A percentile compares a stretch with the other conserved stretches of the same genome.
These are phyloP conservation scores for Ascoidea asiatica DNA, from an alignment of 805 yeast genomes.

Conservation along the genomic window DNA sequence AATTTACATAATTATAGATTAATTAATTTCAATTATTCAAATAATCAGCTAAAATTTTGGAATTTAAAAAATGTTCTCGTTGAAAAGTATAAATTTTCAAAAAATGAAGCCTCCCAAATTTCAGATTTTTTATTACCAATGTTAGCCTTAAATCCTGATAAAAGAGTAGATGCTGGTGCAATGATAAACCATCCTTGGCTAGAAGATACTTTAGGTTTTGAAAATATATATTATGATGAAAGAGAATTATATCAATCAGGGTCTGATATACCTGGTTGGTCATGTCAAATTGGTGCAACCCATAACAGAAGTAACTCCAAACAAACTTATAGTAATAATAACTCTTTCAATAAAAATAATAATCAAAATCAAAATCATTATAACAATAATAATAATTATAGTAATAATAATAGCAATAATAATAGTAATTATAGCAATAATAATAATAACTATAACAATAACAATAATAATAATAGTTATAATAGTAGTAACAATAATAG, in stretches of 20 bases:
- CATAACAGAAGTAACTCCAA: too few relatives aligned
- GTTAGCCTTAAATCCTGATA: conserved; percentile 66
- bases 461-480: too few relatives aligned
- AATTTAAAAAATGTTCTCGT: conserved; percentile 64
- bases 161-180: conserved; percentile 93
- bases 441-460: neutral
- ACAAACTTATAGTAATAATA: too few relatives aligned
- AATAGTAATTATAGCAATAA: too few relatives aligned
- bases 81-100: conserved; percentile 72
- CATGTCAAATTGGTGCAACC: conserved; percentile 44
- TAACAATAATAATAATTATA: too few relatives aligned
- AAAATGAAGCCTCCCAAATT: conserved; percentile 56
- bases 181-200: conserved; percentile 82
- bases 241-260: conserved; percentile 73
- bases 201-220: conserved; percentile 62
- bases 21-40: conserved; percentile 16
- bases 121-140: conserved; percentile 74
- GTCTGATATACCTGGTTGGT: conserved; percentile 87
- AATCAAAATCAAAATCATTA: neutral
- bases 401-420: neutral
- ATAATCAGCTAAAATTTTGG: conserved; percentile 79
- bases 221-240: conserved; percentile 46
- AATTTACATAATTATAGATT: conserved; percentile 18
- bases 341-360: neutral
- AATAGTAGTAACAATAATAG: too few relatives aligned